These are phyloP conservation scores for Lodderomyces elongisporus DNA, from an alignment of 1,139 yeast species.

Conservation along the genomic window DNA sequence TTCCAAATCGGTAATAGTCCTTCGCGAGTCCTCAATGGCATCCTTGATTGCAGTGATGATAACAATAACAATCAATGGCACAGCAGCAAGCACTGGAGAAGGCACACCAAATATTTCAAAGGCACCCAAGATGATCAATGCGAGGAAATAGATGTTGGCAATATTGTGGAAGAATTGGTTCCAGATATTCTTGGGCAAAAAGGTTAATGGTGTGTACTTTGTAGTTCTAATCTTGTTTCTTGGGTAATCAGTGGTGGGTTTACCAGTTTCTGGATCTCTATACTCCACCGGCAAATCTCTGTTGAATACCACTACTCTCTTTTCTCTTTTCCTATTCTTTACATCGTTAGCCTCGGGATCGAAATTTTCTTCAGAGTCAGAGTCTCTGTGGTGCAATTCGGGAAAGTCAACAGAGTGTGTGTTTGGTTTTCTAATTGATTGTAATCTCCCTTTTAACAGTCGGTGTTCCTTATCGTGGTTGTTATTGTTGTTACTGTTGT, in stretches of 20 bases:
- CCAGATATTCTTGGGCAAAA: conserved; percentile 48
- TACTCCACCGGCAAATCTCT: conserved; percentile 59
- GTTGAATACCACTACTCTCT: conserved; percentile 63
- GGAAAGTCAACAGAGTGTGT: conserved; percentile 20
- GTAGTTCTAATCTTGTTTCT: conserved; percentile 58
- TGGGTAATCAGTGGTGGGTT: conserved; percentile 32
- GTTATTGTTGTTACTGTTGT: too few species aligned
- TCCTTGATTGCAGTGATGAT: conserved; percentile 52
- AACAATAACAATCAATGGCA: conserved; percentile 56
- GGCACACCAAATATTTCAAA: conserved; percentile 57
- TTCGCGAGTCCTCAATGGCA: conserved; percentile 53
- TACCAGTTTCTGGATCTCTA: conserved; percentile 43
- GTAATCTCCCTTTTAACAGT: conserved; percentile 13
- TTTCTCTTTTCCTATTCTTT: conserved; percentile 36
- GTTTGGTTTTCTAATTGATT: conserved; percentile 18
- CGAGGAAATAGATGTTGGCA: conserved; percentile 53
- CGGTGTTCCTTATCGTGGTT: conserved; percentile 5
- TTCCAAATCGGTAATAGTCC: conserved; percentile 50
- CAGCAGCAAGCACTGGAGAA: conserved; percentile 50
- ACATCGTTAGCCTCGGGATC: conserved; percentile 30
- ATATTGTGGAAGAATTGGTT: conserved; percentile 48
- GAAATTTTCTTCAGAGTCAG: conserved; percentile 15
- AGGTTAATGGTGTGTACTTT: conserved; percentile 52
- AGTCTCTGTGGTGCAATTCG: conserved; percentile 19
- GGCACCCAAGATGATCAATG: conserved; percentile 48